Evolutionary conservation across 306 rosid species (phyloP), one percentile per base, ranked within the genome.

Genomic region (Rosa multiflora): DNA sequence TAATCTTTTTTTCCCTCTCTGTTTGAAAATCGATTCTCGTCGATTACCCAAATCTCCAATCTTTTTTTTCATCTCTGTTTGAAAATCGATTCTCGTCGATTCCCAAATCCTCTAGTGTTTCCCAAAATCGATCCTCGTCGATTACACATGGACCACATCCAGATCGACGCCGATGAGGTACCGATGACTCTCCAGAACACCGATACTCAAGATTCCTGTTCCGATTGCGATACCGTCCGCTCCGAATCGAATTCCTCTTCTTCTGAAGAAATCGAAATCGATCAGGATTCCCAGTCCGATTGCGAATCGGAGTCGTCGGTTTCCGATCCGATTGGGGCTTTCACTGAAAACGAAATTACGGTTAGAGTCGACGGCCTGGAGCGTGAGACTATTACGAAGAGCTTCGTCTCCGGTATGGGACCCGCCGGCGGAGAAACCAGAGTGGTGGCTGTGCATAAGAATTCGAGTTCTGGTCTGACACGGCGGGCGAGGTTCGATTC

Each of bases 381-480:
- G 64, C 67, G 70, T 1, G 53, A 62, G 5, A 8, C 4, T 1
- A 10, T 87, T 0, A 72, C 37, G 58, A 61, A 21, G 47, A 23
- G 32, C 14, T 84, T 87, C 46, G 17, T 81, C 17, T 7, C 18
- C 3, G 81, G 88, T 18, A 37, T 82, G 81, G 74, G 67, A 1
- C 2, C 42, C 2, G 44, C 76, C 3, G 52, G 17, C 0, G 10
- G 20, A 74, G 70, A 81, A 2, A 77, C 81, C 11, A 52, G 26
- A 8, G 69, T 87, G 1, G 80, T 81, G 67, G 83, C 84, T 13
- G 58, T 84, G 8, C 84, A 81, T 14, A 76, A 52, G 86, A 82
- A 66, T 32, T 6, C 72, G 51, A 13, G 17, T 1, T 43, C 81
- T 6, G 43, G 63, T 15, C 37, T 49, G 10, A 37, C 35, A 1